Percentiles rank a stretch among this genome's conserved stretches.
Evolutionary conservation across 345 rosid genomes (phyloP).

Genomic region (Kernera saxatilis): DNA sequence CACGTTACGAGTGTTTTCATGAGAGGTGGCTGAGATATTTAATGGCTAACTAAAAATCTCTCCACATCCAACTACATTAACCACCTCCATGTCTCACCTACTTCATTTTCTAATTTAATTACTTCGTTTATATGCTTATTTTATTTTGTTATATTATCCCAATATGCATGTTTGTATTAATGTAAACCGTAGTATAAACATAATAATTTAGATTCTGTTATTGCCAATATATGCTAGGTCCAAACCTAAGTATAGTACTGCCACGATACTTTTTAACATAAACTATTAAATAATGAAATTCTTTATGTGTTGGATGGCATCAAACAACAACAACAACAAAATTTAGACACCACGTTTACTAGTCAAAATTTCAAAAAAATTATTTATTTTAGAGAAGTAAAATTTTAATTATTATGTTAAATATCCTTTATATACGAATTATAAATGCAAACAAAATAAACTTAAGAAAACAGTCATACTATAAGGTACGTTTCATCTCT

Average conservation of each 20-base stretch:
- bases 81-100: conserved; percentile 14
- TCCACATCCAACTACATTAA: conserved; percentile 9
- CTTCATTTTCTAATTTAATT: too few species aligned
- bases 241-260: not conserved
- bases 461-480: too few species aligned
- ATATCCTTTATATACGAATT: too few species aligned
- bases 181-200: not conserved
- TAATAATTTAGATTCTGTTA: not conserved
- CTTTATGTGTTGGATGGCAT: too few species aligned
- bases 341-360: too few species aligned
- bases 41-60: not conserved
- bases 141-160: not conserved
- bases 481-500: too few species aligned
- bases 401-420: too few species aligned
- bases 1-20: not conserved
- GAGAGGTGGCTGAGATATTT: not conserved
- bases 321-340: too few species aligned
- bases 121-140: not conserved
- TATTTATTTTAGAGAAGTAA: too few species aligned
- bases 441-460: too few species aligned
- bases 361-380: too few species aligned
- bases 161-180: not conserved
- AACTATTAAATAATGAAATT: not conserved
- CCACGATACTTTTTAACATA: not conserved
- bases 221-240: not conserved